Percentiles rank a stretch among this genome's conserved stretches.
Conservation (phyloP, 345 rosid species). For the Citrus trifoliata region DNA sequence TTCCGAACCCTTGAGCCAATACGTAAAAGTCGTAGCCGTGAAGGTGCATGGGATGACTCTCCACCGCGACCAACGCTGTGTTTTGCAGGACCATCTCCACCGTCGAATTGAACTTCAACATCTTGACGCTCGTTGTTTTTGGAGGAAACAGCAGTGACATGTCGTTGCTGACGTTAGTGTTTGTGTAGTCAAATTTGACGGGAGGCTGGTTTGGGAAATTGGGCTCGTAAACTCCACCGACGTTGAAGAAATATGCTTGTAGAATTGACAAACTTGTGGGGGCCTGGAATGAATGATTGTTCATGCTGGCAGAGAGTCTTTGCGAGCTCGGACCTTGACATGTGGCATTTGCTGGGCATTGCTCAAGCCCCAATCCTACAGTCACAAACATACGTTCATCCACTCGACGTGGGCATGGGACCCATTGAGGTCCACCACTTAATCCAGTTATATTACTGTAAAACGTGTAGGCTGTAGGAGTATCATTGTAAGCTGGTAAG, state of each 20-base stretch:
- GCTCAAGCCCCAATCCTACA: conserved; percentile 41
- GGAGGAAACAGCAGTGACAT: conserved; percentile 35
- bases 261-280: conserved; percentile 53
- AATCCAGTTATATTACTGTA: conserved; percentile 48
- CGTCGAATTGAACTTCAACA: conserved; percentile 66
- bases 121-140: conserved; percentile 57
- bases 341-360: conserved; percentile 44
- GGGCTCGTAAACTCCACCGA: conserved; percentile 52
- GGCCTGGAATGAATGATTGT: conserved; percentile 53
- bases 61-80: conserved; percentile 53
- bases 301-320: conserved; percentile 68
- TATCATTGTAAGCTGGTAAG: conserved; percentile 61
- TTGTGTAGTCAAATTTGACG: conserved; percentile 60
- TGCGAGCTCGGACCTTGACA: conserved; percentile 40
- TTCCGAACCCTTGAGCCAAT: conserved; percentile 90
- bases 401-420: conserved; percentile 60
- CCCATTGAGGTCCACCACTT: conserved; percentile 47
- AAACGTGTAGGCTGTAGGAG: conserved; percentile 66
- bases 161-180: conserved; percentile 27
- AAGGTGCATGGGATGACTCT: conserved; percentile 87
- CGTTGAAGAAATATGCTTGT: conserved; percentile 54
- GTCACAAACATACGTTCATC: conserved; percentile 77
- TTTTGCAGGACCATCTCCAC: conserved; percentile 77
- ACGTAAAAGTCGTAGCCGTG: conserved; percentile 85
- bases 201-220: conserved; percentile 71